A percentile compares a stretch with the other conserved stretches of the same genome.
phyloP scores from a whole-genome alignment of 2,329 filamentous ascomycete species.

The Epichloe sp. region DNA sequence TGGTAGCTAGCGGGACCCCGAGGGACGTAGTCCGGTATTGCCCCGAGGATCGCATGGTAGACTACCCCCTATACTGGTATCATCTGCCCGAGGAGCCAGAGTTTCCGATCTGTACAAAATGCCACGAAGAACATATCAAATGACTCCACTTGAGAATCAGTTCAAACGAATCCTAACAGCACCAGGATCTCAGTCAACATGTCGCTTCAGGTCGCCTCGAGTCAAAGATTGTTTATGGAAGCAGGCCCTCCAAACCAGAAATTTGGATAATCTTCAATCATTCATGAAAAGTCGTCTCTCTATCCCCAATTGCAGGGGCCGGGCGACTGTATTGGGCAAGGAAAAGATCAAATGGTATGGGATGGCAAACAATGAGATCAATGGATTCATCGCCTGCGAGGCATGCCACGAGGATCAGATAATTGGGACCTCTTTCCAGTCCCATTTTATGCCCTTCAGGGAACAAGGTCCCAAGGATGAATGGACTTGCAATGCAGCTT shows the following conservation, averaged over 20 bases:
- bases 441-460: conserved; percentile 14
- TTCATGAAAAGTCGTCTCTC: conserved; percentile 17
- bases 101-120: conserved; percentile 27
- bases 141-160: conserved; percentile 14
- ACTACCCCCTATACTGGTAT: conserved; percentile 21
- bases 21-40: conserved; percentile 15
- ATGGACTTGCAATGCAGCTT: conserved; percentile 21
- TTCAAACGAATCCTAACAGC: conserved; percentile 17
- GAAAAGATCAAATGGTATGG: conserved; percentile 21
- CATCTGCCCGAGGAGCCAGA: conserved; percentile 13
- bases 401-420: conserved; percentile 25
- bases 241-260: conserved; percentile 14
- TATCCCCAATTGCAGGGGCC: conserved; percentile 18
- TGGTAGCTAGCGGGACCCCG: conserved; percentile 12
- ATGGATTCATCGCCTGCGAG: conserved; percentile 23
- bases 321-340: conserved; percentile 6
- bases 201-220: conserved; percentile 17
- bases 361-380: conserved; percentile 15
- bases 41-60: conserved; percentile 14
- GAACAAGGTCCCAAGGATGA: conserved; percentile 14
- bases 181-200: conserved; percentile 18
- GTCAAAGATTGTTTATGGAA: conserved; percentile 22
- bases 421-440: conserved; percentile 15
- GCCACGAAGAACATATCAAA: conserved; percentile 25
- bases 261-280: conserved; percentile 12